phyloP scores from a whole-genome alignment of 108 stramenopile species.

The Fragilariopsis cylindrus region DNA sequence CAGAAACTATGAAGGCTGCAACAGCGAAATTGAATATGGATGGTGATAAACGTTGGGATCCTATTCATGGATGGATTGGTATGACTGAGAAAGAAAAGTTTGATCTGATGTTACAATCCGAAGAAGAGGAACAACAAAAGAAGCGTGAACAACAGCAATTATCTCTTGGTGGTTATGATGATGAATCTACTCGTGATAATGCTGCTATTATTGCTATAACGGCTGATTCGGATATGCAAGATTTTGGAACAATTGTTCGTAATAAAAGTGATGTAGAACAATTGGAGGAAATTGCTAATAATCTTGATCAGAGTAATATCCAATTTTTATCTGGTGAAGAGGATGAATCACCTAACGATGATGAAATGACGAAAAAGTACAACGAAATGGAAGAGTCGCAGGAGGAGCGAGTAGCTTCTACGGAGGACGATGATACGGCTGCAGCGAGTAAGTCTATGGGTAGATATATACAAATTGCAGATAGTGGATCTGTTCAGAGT shows the following conservation, averaged over 20 bases:
- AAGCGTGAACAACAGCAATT: too few species aligned
- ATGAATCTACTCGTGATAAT: too few species aligned
- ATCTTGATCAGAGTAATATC: neutral
- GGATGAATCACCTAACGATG: conserved; percentile 6
- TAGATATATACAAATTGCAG: conserved; percentile 48
- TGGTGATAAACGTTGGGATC: conserved; percentile 57
- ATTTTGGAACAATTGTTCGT: conserved; percentile 28
- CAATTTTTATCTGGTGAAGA: conserved; percentile 6
- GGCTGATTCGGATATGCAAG: conserved; percentile 27
- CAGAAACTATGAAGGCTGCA: conserved; percentile 75
- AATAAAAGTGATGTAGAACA: neutral
- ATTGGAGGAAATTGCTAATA: conserved; percentile 3
- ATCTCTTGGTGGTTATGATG: too few species aligned
- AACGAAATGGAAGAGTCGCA: neutral
- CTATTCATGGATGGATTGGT: conserved; percentile 59
- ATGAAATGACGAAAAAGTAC: neutral
- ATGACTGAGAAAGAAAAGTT: conserved; percentile 27
- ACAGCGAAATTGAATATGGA: conserved; percentile 40
- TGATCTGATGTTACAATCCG: neutral
- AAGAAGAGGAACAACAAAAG: neutral
- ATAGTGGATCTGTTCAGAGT: conserved; percentile 48
- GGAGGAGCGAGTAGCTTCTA: neutral
- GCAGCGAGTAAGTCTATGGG: neutral
- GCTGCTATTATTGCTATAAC: conserved; percentile 8
- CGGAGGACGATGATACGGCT: too few species aligned